phyloP scores from a whole-genome alignment of 148 eudicot genomes.

The Camellia lanceoleosa region DNA sequence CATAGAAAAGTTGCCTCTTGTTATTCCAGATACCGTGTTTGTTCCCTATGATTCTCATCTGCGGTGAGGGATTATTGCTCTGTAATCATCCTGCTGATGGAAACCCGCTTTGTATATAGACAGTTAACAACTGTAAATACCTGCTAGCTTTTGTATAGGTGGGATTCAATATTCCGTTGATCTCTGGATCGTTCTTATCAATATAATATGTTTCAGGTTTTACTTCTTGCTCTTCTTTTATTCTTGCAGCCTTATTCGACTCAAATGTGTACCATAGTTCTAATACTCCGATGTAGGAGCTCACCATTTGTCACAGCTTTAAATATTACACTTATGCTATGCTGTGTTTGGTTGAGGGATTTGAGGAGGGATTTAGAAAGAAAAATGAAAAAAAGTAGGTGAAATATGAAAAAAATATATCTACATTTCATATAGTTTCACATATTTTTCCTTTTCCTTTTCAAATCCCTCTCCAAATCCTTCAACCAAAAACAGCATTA shows the following conservation, averaged over 20 bases:
- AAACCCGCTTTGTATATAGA: slow-evolving; percentile 14
- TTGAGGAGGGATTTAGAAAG: too few relatives aligned
- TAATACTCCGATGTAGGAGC: background rate
- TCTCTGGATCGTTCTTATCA: slow-evolving; percentile 10
- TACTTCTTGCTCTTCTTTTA: background rate
- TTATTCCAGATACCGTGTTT: slow-evolving; percentile 27
- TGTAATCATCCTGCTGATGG: slow-evolving; percentile 10
- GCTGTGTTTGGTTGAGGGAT: too few relatives aligned
- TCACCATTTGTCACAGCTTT: background rate
- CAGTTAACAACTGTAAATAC: slow-evolving; percentile 7
- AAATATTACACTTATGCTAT: too few relatives aligned
- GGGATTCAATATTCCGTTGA: slow-evolving; percentile 6
- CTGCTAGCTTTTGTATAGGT: background rate
- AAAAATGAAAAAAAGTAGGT: too few relatives aligned
- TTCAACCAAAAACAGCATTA: too few relatives aligned
- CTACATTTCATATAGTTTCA: too few relatives aligned
- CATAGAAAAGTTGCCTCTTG: slow-evolving; percentile 39
- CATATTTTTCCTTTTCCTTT: too few relatives aligned
- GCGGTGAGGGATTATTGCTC: slow-evolving; percentile 13
- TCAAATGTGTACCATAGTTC: background rate
- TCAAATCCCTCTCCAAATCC: too few relatives aligned
- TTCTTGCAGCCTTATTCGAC: background rate
- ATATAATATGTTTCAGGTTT: background rate
- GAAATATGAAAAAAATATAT: too few relatives aligned
- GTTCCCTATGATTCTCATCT: slow-evolving; percentile 24